Evolutionary conservation across 352 stramenopile genomes (phyloP).

Genomic region (Paralagenidium karlingii): DNA sequence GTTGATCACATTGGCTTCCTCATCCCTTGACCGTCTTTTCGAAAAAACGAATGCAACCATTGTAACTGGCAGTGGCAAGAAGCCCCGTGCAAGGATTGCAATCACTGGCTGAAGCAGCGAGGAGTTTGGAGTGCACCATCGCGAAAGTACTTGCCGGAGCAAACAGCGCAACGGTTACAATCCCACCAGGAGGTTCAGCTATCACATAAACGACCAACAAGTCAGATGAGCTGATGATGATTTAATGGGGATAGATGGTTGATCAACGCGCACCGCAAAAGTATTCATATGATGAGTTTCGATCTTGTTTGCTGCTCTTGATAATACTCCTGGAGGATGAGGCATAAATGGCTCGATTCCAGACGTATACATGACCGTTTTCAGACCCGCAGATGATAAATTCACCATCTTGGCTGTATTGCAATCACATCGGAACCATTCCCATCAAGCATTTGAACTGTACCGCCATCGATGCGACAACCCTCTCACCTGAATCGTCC

Average conservation of each 20-base stretch:
- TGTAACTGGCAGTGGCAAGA: constrained; percentile 74
- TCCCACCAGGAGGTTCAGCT: constrained; percentile 49
- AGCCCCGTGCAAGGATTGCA: constrained; percentile 61
- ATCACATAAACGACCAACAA: constrained; percentile 10
- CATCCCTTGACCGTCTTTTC: too few species aligned
- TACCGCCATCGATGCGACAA: too few species aligned
- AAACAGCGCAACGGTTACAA: constrained; percentile 73
- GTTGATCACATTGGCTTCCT: too few species aligned
- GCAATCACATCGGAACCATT: not conserved
- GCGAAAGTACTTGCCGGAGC: constrained; percentile 66
- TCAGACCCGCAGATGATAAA: constrained; percentile 82
- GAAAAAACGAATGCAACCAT: constrained; percentile 48
- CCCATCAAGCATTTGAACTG: too few species aligned
- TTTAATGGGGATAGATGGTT: not conserved
- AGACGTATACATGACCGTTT: constrained; percentile 77
- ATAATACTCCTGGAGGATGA: constrained; percentile 36
- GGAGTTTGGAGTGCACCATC: constrained; percentile 65
- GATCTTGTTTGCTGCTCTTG: constrained; percentile 62
- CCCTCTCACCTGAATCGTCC: constrained; percentile 59
- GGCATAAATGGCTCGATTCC: constrained; percentile 57
- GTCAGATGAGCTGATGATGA: too few species aligned
- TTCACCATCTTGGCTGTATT: constrained; percentile 56
- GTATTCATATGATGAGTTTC: constrained; percentile 70
- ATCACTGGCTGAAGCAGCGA: constrained; percentile 39
- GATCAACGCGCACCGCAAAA: constrained; percentile 37